Evolutionary conservation across 2,329 filamentous ascomycete species (phyloP), one percentile per base, ranked within the genome.

Genomic region (Pseudogymnoascus sp.): DNA sequence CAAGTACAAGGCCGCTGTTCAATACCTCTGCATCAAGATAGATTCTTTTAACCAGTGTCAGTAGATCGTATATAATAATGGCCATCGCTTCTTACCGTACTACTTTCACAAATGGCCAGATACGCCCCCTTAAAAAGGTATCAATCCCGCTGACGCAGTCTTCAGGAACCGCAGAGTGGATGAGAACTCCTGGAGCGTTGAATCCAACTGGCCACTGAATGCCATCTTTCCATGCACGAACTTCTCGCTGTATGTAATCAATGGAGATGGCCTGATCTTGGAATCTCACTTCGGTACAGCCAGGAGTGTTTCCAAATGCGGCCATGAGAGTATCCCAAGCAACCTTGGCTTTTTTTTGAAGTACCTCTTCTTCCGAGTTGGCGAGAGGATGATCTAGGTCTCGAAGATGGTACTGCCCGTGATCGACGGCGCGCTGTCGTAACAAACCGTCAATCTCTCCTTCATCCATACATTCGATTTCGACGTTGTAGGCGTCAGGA

Each of bases 91-190:
- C 63, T 14, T 62, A 65, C 64, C 64, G 61, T 33, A 64, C 61
- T n/a, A 61, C 63, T 31, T 65, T 63, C n/a, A 65, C 61, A 43
- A 65, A 63, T 40, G 64, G 64, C 63, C 64, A 65, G 41, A 61
- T 65, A 33, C 55, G 61, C 16, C 21, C 38, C 3, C 52, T 28
- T 37, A 63, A 52, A 40, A 61, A 64, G 18, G 23, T 31, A 11
- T 65, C 61, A 35, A 61, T 65, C 33, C 33, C 45, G 12, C 8
- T 8, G 12, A 33, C 25, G 41, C 63, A 65, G 18, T 59, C 38
- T 9, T 40, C 18, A n/a, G 16, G 60, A 18, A 45, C 28, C n/a
- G 55, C 49, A 18, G 59, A 59, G 18, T 49, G 59, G 31, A 61
- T 59, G n/a, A 55, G 12, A 61, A 45, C 35, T n/a, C 37, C 43